phyloP scores from a whole-genome alignment of 805 yeast genomes.

The Ogataea polymorpha region DNA sequence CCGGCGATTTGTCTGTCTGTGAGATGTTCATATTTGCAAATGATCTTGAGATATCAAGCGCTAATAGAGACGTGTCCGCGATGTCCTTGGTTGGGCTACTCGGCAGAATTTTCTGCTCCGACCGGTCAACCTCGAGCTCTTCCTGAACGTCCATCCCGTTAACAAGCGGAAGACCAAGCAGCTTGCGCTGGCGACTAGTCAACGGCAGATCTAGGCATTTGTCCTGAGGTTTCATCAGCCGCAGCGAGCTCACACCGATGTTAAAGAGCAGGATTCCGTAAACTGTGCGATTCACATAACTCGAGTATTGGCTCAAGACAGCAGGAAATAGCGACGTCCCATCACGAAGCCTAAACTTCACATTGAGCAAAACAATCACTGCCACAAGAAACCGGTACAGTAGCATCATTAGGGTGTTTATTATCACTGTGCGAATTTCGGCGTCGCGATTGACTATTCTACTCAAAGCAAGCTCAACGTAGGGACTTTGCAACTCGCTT shows the following conservation, averaged over 20 bases:
- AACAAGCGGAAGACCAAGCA: slow-evolving; percentile 40
- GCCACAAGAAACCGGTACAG: slow-evolving; percentile 31
- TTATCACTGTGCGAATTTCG: slow-evolving; percentile 34
- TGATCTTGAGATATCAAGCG: slow-evolving; percentile 27
- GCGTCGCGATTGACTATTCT: slow-evolving; percentile 43
- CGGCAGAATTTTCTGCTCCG: background rate
- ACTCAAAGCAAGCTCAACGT: slow-evolving; percentile 41
- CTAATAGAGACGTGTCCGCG: slow-evolving; percentile 19
- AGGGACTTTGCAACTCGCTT: slow-evolving; percentile 33
- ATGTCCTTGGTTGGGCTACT: slow-evolving; percentile 10
- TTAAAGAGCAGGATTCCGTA: slow-evolving; percentile 28
- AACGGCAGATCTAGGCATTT: slow-evolving; percentile 51
- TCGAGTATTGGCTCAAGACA: slow-evolving; percentile 1
- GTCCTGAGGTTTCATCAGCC: slow-evolving; percentile 41
- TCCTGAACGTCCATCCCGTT: slow-evolving; percentile 6
- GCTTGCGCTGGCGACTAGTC: slow-evolving; percentile 41
- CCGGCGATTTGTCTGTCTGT: slow-evolving; percentile 2
- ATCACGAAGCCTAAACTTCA: slow-evolving; percentile 10
- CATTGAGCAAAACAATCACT: slow-evolving; percentile 18
- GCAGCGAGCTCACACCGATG: slow-evolving; percentile 29
- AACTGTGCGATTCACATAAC: slow-evolving; percentile 20
- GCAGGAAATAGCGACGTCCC: background rate
- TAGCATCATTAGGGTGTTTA: slow-evolving; percentile 29
- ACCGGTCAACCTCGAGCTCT: slow-evolving; percentile 1
- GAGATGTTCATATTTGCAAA: slow-evolving; percentile 30